Evolutionary conservation across 257 asterid genomes (phyloP).

Genomic region (Ocimum tenuiflorum): DNA sequence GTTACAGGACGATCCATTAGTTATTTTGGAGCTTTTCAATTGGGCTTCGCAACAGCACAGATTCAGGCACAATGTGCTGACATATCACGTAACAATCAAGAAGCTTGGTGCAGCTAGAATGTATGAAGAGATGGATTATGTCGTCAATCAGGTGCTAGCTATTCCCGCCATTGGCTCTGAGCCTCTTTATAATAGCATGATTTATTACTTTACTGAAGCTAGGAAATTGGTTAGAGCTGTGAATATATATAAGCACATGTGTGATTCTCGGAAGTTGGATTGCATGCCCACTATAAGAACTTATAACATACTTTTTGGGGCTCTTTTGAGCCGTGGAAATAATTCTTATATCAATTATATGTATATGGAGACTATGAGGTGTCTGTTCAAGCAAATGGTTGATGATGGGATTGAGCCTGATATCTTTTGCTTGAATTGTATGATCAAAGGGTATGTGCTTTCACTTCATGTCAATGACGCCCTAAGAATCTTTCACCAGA

Average conservation of each 20-base stretch:
- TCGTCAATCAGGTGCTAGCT: conserved; percentile 81
- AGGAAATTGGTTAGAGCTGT: conserved; percentile 74
- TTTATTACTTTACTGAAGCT: conserved; percentile 73
- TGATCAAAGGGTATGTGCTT: conserved; percentile 92
- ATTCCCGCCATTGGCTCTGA: conserved; percentile 57
- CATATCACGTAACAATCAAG: conserved; percentile 56
- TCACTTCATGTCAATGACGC: conserved; percentile 92
- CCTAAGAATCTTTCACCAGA: conserved; percentile 81
- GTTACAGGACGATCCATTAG: conserved; percentile 52
- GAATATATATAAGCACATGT: conserved; percentile 73
- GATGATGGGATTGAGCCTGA: conserved; percentile 87
- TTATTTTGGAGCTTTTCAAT: conserved; percentile 79
- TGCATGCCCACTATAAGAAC: conserved; percentile 76
- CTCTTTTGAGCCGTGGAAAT: conserved; percentile 63
- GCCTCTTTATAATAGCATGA: conserved; percentile 68
- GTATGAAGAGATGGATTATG: conserved; percentile 77
- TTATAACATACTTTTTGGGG: conserved; percentile 60
- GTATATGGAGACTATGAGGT: conserved; percentile 71
- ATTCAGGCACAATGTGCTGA: conserved; percentile 56
- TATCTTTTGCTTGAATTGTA: conserved; percentile 60
- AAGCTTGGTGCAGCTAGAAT: conserved; percentile 72
- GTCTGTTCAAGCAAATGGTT: conserved; percentile 77
- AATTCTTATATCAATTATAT: conserved; percentile 66
- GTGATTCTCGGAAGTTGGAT: conserved; percentile 51
- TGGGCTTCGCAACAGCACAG: conserved; percentile 91